A percentile compares a stretch with the other conserved stretches of the same genome.
These are phyloP conservation scores for Coemansia sp. DNA, from an alignment of 192 early-diverging fungal species.

Conservation along the genomic window DNA sequence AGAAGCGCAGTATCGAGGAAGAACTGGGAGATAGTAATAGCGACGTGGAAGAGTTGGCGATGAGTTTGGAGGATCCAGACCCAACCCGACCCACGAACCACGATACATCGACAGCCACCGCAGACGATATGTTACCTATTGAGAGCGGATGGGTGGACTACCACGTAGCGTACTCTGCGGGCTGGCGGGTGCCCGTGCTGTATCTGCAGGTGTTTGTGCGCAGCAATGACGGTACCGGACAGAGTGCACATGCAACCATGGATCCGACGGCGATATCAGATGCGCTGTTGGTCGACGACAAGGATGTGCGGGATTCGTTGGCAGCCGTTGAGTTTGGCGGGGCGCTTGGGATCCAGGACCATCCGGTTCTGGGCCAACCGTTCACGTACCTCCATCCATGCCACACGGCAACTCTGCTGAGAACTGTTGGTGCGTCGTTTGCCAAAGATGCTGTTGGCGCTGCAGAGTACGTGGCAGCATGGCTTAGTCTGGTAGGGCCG, in stretches of 20 bases:
- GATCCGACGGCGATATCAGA: constrained; percentile 13
- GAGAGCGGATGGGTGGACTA: constrained; percentile 27
- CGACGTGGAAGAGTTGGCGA: background rate
- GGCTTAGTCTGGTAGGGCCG: constrained; percentile 37
- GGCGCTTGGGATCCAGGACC: constrained; percentile 49
- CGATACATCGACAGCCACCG: background rate
- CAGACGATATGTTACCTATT: background rate
- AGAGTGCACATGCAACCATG: constrained; percentile 7
- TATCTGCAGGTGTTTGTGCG: constrained; percentile 20
- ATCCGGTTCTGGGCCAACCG: constrained; percentile 36
- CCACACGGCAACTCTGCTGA: constrained; percentile 45
- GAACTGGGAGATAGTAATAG: background rate
- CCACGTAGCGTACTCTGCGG: constrained; percentile 35
- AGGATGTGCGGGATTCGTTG: constrained; percentile 23
- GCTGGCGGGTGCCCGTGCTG: constrained; percentile 47
- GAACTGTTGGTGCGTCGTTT: constrained; percentile 15
- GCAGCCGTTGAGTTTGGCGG: constrained; percentile 51
- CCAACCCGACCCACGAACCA: background rate
- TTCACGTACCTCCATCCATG: constrained; percentile 51
- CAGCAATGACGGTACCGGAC: background rate
- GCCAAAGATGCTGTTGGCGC: constrained; percentile 7
- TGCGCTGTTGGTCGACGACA: constrained; percentile 23
- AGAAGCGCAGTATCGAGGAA: background rate
- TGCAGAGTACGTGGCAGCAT: constrained; percentile 34
- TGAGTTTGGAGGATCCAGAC: constrained; percentile 5